Evolutionary conservation across 164 flowering plant species (phyloP).

Genomic region (Annona squamosa): DNA sequence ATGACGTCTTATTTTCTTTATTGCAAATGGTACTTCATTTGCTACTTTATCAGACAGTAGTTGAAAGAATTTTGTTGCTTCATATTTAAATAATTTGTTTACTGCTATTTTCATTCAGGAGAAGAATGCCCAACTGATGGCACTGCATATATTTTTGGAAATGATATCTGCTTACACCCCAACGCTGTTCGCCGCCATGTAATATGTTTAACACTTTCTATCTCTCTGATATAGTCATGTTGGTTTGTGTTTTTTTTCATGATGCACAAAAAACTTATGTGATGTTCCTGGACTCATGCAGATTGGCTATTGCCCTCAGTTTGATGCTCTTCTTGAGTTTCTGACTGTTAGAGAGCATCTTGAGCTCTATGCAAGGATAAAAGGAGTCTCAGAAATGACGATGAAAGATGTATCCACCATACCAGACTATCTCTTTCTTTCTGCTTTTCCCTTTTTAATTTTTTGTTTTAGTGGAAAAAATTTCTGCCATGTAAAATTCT

Average conservation of each 20-base stretch:
- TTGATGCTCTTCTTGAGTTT: constrained; percentile 83
- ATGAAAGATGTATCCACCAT: constrained; percentile 49
- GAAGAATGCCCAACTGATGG: constrained; percentile 85
- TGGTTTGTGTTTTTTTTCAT: constrained; percentile 5
- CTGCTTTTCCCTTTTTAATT: not conserved
- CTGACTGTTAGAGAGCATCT: constrained; percentile 88
- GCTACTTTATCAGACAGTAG: not conserved
- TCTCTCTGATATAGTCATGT: not conserved
- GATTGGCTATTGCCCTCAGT: constrained; percentile 99
- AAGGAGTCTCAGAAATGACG: constrained; percentile 68
- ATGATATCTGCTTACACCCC: constrained; percentile 71
- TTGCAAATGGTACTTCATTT: not conserved
- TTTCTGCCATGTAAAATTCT: constrained; percentile 1
- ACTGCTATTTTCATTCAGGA: constrained; percentile 37
- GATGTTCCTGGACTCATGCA: constrained; percentile 18
- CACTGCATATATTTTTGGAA: constrained; percentile 85
- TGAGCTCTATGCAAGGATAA: constrained; percentile 93
- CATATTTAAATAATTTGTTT: not conserved
- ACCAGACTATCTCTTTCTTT: not conserved
- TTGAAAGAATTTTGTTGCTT: not conserved
- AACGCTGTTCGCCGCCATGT: constrained; percentile 84
- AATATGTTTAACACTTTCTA: constrained; percentile 17
- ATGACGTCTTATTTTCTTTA: not conserved
- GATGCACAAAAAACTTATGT: constrained; percentile 4
- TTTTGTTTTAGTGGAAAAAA: not conserved